These are phyloP conservation scores for Coemansia sp. DNA, from an alignment of 192 early-diverging fungal species.

Conservation along the genomic window DNA sequence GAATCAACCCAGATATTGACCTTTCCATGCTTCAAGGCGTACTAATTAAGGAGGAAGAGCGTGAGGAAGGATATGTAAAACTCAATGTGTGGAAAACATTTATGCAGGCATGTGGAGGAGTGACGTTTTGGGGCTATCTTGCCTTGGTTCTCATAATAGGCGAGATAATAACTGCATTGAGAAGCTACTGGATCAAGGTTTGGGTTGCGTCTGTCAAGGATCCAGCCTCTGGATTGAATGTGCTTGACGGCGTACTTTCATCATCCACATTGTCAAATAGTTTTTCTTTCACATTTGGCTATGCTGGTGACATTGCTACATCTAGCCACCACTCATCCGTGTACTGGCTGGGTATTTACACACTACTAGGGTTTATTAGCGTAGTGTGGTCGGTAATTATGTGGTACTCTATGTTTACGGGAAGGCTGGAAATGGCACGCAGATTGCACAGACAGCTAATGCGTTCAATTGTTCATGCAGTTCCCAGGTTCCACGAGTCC, in stretches of 20 bases:
- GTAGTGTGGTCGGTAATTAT: slow-evolving; percentile 40
- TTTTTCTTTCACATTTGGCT: too few relatives aligned
- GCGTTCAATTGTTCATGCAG: slow-evolving; percentile 63
- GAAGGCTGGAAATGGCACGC: slow-evolving; percentile 57
- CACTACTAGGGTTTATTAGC: slow-evolving; percentile 56
- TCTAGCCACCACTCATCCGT: slow-evolving; percentile 37
- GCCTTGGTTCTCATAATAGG: slow-evolving; percentile 37
- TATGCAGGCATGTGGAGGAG: slow-evolving; percentile 62
- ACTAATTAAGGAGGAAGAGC: slow-evolving; percentile 61
- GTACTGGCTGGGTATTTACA: slow-evolving; percentile 54
- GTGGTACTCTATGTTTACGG: slow-evolving; percentile 20
- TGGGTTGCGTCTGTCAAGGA: slow-evolving; percentile 51
- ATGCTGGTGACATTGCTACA: background rate
- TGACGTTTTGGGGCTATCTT: slow-evolving; percentile 57
- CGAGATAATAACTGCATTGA: slow-evolving; percentile 48
- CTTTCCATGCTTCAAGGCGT: slow-evolving; percentile 43
- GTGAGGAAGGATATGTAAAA: slow-evolving; percentile 71
- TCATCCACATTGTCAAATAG: too few relatives aligned
- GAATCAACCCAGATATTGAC: too few relatives aligned
- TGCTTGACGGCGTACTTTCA: too few relatives aligned
- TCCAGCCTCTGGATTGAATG: too few relatives aligned
- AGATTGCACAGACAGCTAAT: slow-evolving; percentile 60
- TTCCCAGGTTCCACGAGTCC: slow-evolving; percentile 84
- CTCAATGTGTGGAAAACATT: slow-evolving; percentile 75
- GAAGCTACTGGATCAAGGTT: slow-evolving; percentile 66